Percentiles rank a stretch among this genome's conserved stretches.
Conservation (phyloP, 257 asterid species). For the Cruciata laevipes region DNA sequence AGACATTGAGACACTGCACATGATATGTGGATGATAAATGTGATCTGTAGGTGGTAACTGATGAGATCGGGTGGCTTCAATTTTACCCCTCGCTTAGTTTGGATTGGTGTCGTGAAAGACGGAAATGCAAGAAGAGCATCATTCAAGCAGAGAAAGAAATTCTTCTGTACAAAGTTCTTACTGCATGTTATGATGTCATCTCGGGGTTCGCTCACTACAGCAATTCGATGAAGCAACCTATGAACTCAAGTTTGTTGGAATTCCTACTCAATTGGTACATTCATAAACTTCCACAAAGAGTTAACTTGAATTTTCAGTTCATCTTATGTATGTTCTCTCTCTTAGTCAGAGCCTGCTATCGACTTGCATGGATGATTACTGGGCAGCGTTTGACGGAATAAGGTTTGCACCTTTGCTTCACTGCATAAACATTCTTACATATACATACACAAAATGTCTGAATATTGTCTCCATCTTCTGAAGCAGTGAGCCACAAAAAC, state of each 20-base stretch:
- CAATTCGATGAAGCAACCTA: conserved; percentile 46
- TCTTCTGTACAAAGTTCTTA: conserved; percentile 47
- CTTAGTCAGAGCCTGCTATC: conserved; percentile 64
- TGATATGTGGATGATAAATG: neutral
- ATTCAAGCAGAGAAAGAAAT: conserved; percentile 70
- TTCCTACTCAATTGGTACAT: conserved; percentile 65
- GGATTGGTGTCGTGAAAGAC: conserved; percentile 36
- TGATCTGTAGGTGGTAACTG: conserved; percentile 48
- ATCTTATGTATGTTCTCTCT: conserved; percentile 17
- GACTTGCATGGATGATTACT: conserved; percentile 61
- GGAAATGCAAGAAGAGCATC: conserved; percentile 45
- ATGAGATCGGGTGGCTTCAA: conserved; percentile 81
- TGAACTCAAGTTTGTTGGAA: conserved; percentile 46
- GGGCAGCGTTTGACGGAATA: conserved; percentile 55
- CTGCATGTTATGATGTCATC: conserved; percentile 65
- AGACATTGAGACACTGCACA: neutral
- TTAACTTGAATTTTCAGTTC: conserved; percentile 12
- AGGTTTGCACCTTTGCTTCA: conserved; percentile 36
- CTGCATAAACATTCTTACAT: conserved; percentile 6
- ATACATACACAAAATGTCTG: neutral
- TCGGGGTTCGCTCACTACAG: conserved; percentile 71
- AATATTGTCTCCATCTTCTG: conserved; percentile 14
- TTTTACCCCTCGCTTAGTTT: conserved; percentile 45
- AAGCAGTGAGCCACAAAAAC: conserved; percentile 47
- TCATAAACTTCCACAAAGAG: neutral